Percentiles rank a stretch among this genome's conserved stretches.
phyloP scores from a whole-genome alignment of 1,284 basidiomycete species.

The Malassezia dermatis region DNA sequence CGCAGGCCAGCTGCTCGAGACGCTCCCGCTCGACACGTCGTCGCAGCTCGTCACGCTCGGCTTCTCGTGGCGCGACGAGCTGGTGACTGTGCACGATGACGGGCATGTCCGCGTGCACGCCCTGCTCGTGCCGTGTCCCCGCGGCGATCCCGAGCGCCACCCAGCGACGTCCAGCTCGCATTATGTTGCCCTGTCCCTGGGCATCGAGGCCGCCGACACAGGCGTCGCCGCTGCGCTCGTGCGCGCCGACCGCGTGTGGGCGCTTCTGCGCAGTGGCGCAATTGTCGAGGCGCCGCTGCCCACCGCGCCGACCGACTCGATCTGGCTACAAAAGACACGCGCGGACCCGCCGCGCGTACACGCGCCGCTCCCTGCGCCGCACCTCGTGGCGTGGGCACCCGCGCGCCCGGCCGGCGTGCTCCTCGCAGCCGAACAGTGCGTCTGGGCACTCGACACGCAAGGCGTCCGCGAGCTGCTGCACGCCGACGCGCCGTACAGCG shows the following conservation, averaged over 20 bases:
- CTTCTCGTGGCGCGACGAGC: constrained; percentile 67
- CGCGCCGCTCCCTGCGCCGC: constrained; percentile 10
- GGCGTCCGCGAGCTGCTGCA: constrained; percentile 53
- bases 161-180: constrained; percentile 54
- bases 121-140: constrained; percentile 50
- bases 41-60: constrained; percentile 66
- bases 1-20: constrained; percentile 50
- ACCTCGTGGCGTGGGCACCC: constrained; percentile 23
- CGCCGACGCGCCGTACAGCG: constrained; percentile 73
- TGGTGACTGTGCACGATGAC: constrained; percentile 81
- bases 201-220: constrained; percentile 69
- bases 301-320: constrained; percentile 35
- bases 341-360: constrained; percentile 15
- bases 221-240: constrained; percentile 72
- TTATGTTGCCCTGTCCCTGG: constrained; percentile 74
- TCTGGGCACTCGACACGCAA: constrained; percentile 19
- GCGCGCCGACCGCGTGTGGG: constrained; percentile 75
- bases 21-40: constrained; percentile 62
- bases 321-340: background rate
- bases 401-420: constrained; percentile 20
- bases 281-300: constrained; percentile 63
- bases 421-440: constrained; percentile 14
- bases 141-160: constrained; percentile 7
- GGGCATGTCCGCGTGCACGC: constrained; percentile 83
- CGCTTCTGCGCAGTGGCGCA: constrained; percentile 64